Evolutionary conservation across 2,329 filamentous ascomycete genomes (phyloP).

Genomic region (Aspergillus bombycis): DNA sequence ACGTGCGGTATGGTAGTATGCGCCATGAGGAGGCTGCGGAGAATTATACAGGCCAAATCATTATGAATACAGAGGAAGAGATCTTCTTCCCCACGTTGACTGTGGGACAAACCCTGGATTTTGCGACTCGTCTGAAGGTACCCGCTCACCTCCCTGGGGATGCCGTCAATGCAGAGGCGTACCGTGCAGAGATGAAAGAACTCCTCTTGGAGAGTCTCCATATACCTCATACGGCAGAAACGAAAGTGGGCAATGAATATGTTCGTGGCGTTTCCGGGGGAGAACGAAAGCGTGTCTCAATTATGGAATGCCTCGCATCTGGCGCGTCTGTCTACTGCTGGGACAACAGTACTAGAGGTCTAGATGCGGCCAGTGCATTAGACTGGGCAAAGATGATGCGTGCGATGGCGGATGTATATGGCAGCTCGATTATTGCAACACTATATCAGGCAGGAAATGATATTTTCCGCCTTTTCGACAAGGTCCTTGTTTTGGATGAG

Average conservation of each 20-base stretch:
- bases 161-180: background rate
- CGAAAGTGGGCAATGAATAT: constrained; percentile 66
- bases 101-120: constrained; percentile 54
- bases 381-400: constrained; percentile 65
- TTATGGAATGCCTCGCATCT: constrained; percentile 64
- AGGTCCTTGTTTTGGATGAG: constrained; percentile 68
- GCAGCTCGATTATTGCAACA: constrained; percentile 60
- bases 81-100: constrained; percentile 54
- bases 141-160: background rate
- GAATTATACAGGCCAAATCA: constrained; percentile 59
- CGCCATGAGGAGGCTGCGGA: constrained; percentile 37
- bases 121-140: constrained; percentile 9
- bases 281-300: constrained; percentile 69
- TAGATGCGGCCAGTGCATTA: constrained; percentile 67
- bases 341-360: constrained; percentile 66
- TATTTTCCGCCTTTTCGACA: constrained; percentile 72
- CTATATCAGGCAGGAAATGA: constrained; percentile 72
- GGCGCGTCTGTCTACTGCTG: constrained; percentile 63
- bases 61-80: constrained; percentile 57
- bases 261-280: constrained; percentile 68
- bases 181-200: background rate
- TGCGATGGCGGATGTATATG: constrained; percentile 61
- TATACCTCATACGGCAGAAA: constrained; percentile 41
- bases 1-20: background rate
- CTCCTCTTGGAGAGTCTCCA: constrained; percentile 3